phyloP scores from a whole-genome alignment of 2,329 filamentous ascomycete genomes.

The Trichoderma atroviride region DNA sequence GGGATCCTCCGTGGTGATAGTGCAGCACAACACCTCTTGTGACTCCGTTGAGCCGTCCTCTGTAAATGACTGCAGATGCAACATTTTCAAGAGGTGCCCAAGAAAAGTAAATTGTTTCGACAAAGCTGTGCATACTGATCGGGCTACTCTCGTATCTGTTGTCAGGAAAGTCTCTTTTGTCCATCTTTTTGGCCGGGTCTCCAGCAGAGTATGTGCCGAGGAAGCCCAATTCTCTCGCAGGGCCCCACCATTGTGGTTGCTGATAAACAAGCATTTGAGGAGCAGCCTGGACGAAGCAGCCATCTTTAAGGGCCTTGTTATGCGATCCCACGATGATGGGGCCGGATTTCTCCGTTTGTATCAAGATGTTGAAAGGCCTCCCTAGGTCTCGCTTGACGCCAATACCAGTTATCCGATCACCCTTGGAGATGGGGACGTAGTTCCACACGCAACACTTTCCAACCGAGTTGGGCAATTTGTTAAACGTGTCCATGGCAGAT shows the following conservation, averaged over 20 bases:
- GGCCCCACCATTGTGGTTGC: not conserved
- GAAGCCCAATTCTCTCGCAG: not conserved
- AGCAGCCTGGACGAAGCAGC: not conserved
- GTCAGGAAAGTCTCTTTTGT: not conserved
- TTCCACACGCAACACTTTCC: not conserved
- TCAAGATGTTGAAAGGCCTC: not conserved
- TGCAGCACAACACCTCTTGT: not conserved
- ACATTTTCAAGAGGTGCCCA: constrained; percentile 2
- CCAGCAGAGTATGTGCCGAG: not conserved
- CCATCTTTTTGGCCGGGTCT: not conserved
- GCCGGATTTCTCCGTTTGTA: not conserved
- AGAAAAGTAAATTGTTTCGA: not conserved
- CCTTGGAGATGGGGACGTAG: not conserved
- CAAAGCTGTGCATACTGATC: not conserved
- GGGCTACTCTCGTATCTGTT: not conserved
- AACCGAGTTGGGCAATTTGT: not conserved
- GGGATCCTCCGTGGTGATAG: not conserved
- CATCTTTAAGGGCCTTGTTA: not conserved
- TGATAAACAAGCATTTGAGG: not conserved
- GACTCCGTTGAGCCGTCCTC: not conserved
- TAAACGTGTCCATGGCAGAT: not conserved
- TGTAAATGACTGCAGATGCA: not conserved
- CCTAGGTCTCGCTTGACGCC: not conserved
- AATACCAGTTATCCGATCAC: not conserved
- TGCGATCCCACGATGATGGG: not conserved